A percentile compares a stretch with the other conserved stretches of the same genome.
These are phyloP conservation scores for Penicillium egyptiacum DNA, from an alignment of 495 filamentous ascomycete genomes.

Conservation along the genomic window DNA sequence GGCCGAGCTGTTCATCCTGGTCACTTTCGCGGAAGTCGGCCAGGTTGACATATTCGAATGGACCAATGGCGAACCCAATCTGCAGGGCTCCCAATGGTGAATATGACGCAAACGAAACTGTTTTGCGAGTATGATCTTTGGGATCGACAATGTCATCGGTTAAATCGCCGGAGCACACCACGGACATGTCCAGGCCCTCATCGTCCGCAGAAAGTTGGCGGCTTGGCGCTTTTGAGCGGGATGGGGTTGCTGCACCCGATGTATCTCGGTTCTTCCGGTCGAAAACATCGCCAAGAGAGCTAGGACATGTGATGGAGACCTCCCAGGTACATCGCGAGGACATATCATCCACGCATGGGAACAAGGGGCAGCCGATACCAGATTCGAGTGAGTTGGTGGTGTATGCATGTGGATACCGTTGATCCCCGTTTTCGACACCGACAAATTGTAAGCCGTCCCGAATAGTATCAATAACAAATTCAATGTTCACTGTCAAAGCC, in stretches of 20 bases:
- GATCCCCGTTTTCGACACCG: constrained; percentile 73
- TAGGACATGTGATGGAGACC: constrained; percentile 78
- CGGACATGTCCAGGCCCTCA: constrained; percentile 78
- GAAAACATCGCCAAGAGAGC: constrained; percentile 83
- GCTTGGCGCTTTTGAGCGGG: constrained; percentile 24
- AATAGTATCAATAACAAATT: constrained; percentile 70
- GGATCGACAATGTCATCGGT: constrained; percentile 78
- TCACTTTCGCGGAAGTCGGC: constrained; percentile 85
- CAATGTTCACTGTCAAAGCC: constrained; percentile 62
- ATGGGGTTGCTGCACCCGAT: constrained; percentile 13
- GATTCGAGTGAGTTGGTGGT: constrained; percentile 76
- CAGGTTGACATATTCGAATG: constrained; percentile 90
- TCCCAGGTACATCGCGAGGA: constrained; percentile 81
- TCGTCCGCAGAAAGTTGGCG: constrained; percentile 66
- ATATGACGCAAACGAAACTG: constrained; percentile 72
- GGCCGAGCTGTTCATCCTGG: constrained; percentile 84
- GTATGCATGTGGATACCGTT: constrained; percentile 85
- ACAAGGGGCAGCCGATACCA: constrained; percentile 79
- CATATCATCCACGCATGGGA: constrained; percentile 87
- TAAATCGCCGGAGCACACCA: constrained; percentile 86
- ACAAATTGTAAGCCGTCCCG: constrained; percentile 90
- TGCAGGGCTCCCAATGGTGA: constrained; percentile 77
- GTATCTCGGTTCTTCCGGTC: constrained; percentile 38
- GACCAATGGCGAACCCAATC: constrained; percentile 87
- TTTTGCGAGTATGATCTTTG: constrained; percentile 73